These are phyloP conservation scores for Penicillium paradoxum DNA, from an alignment of 495 filamentous ascomycete species.

Conservation along the genomic window DNA sequence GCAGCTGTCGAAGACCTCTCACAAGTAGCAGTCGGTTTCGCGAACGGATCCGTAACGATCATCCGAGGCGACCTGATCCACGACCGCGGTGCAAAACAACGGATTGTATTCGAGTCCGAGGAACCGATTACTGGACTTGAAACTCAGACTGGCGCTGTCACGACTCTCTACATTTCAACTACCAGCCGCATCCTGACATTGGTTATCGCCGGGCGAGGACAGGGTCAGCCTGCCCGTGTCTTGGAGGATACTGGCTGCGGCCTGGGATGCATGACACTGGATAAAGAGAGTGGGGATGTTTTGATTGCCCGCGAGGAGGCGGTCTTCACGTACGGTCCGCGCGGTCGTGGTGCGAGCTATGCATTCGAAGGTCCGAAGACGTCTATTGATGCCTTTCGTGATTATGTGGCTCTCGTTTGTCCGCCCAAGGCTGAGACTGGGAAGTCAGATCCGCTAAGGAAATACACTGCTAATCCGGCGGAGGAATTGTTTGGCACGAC, in stretches of 20 bases:
- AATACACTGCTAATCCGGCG: constrained; percentile 62
- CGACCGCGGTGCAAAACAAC: constrained; percentile 91
- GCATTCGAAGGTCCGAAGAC: constrained; percentile 89
- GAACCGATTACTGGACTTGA: constrained; percentile 92
- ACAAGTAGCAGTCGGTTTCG: constrained; percentile 91
- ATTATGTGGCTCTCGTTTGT: constrained; percentile 86
- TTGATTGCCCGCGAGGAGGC: constrained; percentile 91
- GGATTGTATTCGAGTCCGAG: constrained; percentile 93
- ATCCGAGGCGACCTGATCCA: constrained; percentile 93
- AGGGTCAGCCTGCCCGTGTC: constrained; percentile 81
- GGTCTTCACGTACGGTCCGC: constrained; percentile 83
- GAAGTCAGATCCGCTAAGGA: constrained; percentile 48
- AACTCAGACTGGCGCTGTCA: constrained; percentile 47
- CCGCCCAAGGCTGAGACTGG: constrained; percentile 62
- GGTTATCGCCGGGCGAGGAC: constrained; percentile 77
- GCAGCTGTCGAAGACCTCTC: constrained; percentile 78
- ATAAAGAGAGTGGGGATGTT: constrained; percentile 73
- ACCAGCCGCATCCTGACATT: constrained; percentile 84
- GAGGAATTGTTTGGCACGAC: constrained; percentile 76
- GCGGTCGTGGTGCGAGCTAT: constrained; percentile 79
- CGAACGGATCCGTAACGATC: constrained; percentile 88
- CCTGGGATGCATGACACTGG: constrained; percentile 87
- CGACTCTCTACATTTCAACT: constrained; percentile 85
- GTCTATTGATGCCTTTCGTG: constrained; percentile 71
- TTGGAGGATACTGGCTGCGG: constrained; percentile 86